Base-by-base conservation (phyloP, 2,329 filamentous ascomycete genomes). In the Botrytis byssoidea region DNA sequence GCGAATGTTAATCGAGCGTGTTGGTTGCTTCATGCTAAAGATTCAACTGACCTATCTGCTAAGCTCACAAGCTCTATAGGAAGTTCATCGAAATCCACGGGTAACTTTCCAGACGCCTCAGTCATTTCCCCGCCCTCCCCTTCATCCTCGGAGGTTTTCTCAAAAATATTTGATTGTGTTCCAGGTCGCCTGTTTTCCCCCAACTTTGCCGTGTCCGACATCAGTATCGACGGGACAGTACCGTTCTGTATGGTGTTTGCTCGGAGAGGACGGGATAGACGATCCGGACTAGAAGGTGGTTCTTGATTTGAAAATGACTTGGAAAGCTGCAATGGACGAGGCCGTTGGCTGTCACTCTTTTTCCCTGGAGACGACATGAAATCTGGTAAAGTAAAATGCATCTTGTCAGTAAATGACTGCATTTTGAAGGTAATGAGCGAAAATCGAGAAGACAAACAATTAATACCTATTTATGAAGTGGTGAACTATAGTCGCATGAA, bases 61-160 rank as follows among this genome's bases (percentile, higher is more conserved):
- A 98, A 85, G 82, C 93, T 96, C 74, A 96, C 88, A 74, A 99
- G 89, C 86, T 99, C 96, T 79, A 98, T 96, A 22, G 96, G 96
- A 60, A 99, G 89, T 80, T 97, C 93, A 79, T 97, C 93, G 76
- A 96, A 91, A 73, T 93, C 91, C 63, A 77, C 76, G 10, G 79
- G 78, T 37, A 80, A 44, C 74, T 80, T 81, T 35, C 75, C 78
- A 32, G 71, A 63, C 18, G 22, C 64, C 57, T 74, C 77, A 40
- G 70, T 70, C 25, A 66, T 44, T 46, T 51, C 66, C 37, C 73
- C 75, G 51, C 81, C 80, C 22, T 77, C 79, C 59, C 77, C 77
- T 20, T 78, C 79, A 66, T 82, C 82, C 40, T 82, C 81, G 42
- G 79, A 77, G 70, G 79, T 78, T 76, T 84, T 84, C 74, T 87